A percentile compares a stretch with the other conserved stretches of the same genome.
Conservation (phyloP, 2,329 filamentous ascomycete genomes). For the Hansfordia pulvinata region DNA sequence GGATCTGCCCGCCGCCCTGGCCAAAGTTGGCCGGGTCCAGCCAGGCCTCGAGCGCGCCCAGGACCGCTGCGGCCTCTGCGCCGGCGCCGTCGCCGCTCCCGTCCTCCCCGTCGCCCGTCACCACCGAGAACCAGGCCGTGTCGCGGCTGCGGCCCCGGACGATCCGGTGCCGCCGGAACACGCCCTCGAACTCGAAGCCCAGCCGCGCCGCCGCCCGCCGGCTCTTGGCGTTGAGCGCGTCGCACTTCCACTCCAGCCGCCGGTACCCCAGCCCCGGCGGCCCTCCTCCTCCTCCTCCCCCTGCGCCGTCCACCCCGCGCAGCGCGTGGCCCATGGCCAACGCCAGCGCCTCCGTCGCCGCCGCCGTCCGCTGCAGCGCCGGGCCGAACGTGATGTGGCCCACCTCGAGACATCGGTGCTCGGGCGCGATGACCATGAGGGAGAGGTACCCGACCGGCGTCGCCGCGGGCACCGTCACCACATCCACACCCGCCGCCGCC, state of each 20-base stretch:
- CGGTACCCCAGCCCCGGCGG: conserved; percentile 40
- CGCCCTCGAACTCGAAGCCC: conserved; percentile 45
- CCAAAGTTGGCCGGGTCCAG: conserved; percentile 28
- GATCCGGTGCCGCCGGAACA: conserved; percentile 48
- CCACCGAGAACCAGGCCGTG: conserved; percentile 45
- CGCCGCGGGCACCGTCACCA: conserved; percentile 2
- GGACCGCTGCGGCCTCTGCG: conserved; percentile 28
- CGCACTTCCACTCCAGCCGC: conserved; percentile 52
- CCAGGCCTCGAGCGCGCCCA: conserved; percentile 28
- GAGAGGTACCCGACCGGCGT: conserved; percentile 11
- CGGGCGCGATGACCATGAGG: conserved; percentile 29
- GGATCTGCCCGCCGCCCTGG: conserved; percentile 24
- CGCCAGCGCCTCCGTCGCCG: conserved; percentile 44
- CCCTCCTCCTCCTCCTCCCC: too few relatives aligned
- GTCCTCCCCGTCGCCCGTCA: conserved; percentile 24
- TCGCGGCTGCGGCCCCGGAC: conserved; percentile 42
- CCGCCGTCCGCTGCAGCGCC: conserved; percentile 34
- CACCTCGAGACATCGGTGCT: conserved; percentile 39
- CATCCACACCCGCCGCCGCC: too few relatives aligned
- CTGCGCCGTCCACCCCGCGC: too few relatives aligned
- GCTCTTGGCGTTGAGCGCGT: conserved; percentile 39
- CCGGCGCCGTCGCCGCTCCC: conserved; percentile 1
- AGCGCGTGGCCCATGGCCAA: conserved; percentile 40
- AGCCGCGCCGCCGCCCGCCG: conserved; percentile 38
- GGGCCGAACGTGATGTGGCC: conserved; percentile 39